Conservation (phyloP, 768 basidiomycete species). For the Boletus tomentosulus region DNA sequence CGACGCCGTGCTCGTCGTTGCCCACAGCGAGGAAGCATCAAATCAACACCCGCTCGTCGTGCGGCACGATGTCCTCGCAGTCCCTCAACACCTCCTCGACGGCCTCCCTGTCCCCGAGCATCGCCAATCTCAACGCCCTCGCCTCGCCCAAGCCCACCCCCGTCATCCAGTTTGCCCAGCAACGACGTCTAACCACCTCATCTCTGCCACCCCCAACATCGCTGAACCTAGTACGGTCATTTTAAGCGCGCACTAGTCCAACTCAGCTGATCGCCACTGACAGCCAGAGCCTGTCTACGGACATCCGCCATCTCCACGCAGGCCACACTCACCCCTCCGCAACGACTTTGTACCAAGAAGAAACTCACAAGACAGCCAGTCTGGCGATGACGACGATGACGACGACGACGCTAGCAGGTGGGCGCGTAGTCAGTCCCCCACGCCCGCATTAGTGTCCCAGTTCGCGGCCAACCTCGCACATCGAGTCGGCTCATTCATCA, state of each 20-base stretch:
- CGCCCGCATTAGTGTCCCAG: conserved; percentile 63
- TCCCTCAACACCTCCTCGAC: conserved; percentile 32
- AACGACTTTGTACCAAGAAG: conserved; percentile 49
- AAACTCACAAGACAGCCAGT: conserved; percentile 50
- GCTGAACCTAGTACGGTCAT: conserved; percentile 35
- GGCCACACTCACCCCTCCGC: conserved; percentile 71
- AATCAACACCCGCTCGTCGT: conserved; percentile 17
- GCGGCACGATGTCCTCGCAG: conserved; percentile 22
- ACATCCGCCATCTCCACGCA: conserved; percentile 32
- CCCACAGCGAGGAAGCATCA: conserved; percentile 25
- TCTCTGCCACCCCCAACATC: conserved; percentile 38
- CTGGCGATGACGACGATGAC: conserved; percentile 38
- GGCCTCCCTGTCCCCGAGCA: conserved; percentile 32
- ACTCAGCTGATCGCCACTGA: conserved; percentile 9
- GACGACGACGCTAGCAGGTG: conserved; percentile 32
- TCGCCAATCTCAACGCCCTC: conserved; percentile 32
- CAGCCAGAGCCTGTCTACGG: conserved; percentile 46
- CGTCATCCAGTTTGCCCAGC: conserved; percentile 20
- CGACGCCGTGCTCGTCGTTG: conserved; percentile 24
- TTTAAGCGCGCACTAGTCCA: conserved; percentile 1
- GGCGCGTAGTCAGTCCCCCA: conserved; percentile 43
- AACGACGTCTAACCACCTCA: conserved; percentile 37
- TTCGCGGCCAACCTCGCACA: conserved; percentile 74
- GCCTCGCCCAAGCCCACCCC: conserved; percentile 24
- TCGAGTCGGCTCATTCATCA: conserved; percentile 65